These are phyloP conservation scores for Lachancea lanzarotensis DNA, from an alignment of 805 yeast genomes.

Conservation along the genomic window DNA sequence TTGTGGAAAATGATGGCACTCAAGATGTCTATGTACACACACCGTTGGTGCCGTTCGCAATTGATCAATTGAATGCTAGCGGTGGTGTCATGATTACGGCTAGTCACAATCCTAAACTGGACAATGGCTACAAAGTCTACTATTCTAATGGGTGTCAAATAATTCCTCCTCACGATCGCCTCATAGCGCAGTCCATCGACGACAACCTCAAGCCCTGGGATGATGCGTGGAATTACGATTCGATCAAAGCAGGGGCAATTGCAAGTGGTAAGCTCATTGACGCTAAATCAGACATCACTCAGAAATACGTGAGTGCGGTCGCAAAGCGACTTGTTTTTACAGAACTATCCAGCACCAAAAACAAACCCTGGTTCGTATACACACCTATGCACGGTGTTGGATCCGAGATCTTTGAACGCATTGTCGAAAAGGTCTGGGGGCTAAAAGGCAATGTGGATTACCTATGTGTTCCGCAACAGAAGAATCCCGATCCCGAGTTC, in stretches of 20 bases:
- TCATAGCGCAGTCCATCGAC: constrained; percentile 60
- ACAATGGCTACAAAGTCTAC: constrained; percentile 92
- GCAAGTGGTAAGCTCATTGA: constrained; percentile 29
- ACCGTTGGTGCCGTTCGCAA: constrained; percentile 86
- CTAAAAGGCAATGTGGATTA: constrained; percentile 34
- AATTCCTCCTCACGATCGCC: constrained; percentile 81
- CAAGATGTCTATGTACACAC: constrained; percentile 53
- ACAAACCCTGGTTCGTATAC: constrained; percentile 52
- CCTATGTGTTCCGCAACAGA: constrained; percentile 55
- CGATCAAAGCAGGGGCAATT: constrained; percentile 32
- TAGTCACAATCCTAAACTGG: constrained; percentile 77
- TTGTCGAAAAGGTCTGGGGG: constrained; percentile 26
- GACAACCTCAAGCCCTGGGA: constrained; percentile 56
- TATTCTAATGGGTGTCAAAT: constrained; percentile 93
- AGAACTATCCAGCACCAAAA: neutral
- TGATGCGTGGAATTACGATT: constrained; percentile 42
- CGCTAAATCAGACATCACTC: constrained; percentile 39
- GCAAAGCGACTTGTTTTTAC: constrained; percentile 30
- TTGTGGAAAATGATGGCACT: constrained; percentile 12
- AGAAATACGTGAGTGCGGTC: constrained; percentile 36
- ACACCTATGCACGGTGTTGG: constrained; percentile 99
- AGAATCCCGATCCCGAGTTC: constrained; percentile 74
- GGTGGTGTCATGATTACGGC: constrained; percentile 94
- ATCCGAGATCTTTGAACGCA: constrained; percentile 44
- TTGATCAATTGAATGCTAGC: constrained; percentile 53